Conservation (phyloP, 2,329 filamentous ascomycete species). For the Microdochium bolleyi region DNA sequence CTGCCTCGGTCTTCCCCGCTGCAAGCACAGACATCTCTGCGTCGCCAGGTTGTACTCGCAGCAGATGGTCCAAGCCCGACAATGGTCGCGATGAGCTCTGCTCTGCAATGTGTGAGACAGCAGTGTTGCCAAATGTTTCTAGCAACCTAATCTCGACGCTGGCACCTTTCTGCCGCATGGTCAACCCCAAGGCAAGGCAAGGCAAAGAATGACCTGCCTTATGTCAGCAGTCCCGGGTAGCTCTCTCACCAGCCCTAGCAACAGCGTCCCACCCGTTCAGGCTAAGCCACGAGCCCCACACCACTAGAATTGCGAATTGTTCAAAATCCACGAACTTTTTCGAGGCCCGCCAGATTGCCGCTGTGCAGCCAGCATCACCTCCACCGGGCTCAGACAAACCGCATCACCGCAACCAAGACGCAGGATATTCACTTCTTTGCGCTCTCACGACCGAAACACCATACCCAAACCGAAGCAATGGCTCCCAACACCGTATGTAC, state of each 20-base stretch:
- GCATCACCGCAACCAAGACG: constrained; percentile 19
- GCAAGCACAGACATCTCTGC: no score
- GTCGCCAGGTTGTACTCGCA: no score
- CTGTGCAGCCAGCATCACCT: background rate
- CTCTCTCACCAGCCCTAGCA: background rate
- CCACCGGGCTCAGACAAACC: background rate
- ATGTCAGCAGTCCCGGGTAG: background rate
- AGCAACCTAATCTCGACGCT: no score
- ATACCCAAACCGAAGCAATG: constrained; percentile 55
- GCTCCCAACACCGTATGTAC: constrained; percentile 83
- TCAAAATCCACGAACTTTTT: constrained; percentile 1
- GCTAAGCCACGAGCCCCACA: background rate
- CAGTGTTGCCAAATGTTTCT: no score
- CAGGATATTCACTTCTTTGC: constrained; percentile 62
- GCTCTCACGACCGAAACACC: constrained; percentile 25
- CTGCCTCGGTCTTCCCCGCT: no score
- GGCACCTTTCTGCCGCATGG: no score
- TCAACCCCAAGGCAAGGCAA: no score
- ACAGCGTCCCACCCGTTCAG: background rate
- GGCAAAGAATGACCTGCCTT: no score
- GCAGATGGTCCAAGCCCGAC: no score
- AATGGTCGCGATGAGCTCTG: no score
- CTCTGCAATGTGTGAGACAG: no score
- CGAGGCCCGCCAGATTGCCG: background rate
- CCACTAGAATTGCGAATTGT: background rate